Base-by-base conservation (phyloP, 371 early-diverging fungal genomes). In the Hamiltosporidium magnivora region DNA sequence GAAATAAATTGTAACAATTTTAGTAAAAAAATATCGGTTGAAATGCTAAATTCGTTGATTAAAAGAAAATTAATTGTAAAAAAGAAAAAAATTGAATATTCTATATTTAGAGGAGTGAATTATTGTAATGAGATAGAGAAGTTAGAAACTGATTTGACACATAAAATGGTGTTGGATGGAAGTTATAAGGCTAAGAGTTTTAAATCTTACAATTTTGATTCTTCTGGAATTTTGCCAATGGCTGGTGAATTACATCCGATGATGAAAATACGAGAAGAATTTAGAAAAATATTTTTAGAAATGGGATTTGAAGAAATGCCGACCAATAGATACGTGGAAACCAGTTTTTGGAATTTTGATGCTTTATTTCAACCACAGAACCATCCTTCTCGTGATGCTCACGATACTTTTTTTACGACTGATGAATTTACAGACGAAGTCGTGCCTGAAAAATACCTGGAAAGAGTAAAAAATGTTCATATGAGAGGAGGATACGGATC, bases 281-380 rank as follows among this genome's bases (percentile, higher is more conserved):
- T 96, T 86, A 87, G 94, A 66, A 88, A 91, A 70, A 94, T 97
- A 77, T 99, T 99, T 85, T 89, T 99, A 81, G 95, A 95, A 80
- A 0, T 41, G 43, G 88, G 91, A 2, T 99, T 99, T 85, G 85
- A 86, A 71, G 99, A 99, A 84, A 99, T 98, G 99, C 89, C 92
- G 44, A 93, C 97, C 66, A 90, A 90, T 85, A 85, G 88, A 80
- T 99, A 88, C 83, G 93, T 94, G 66, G 99, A 97, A 80, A 89
- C 90, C 56, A 91, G 94, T 75, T 99, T 99, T 88, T 99, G 98
- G 97, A 97, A 98, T 84, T 99, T 98, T 81, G 99, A 99, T 80
- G 90, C 94, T 41, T 87, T 98, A 66, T 99, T 94, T 87, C 94
- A 94, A 80, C 97, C 99, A 52, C 98, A 99, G 84, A 90, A 95